These are phyloP conservation scores for Chaetomium sp. DNA, from an alignment of 2,329 filamentous ascomycete species.

Conservation along the genomic window DNA sequence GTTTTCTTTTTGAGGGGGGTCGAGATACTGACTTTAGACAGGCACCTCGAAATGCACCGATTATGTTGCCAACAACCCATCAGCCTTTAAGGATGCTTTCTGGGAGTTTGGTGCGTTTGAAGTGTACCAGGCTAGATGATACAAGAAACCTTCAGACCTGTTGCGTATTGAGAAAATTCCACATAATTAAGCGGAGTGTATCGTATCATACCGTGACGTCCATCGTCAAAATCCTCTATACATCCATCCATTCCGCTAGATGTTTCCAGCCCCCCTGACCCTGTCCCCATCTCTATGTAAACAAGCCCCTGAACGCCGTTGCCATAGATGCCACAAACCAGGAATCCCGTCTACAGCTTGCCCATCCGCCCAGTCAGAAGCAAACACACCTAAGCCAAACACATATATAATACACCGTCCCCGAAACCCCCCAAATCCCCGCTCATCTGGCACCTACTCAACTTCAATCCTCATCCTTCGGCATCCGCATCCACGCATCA, in stretches of 20 bases:
- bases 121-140: slow-evolving; percentile 41
- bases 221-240: slow-evolving; percentile 1
- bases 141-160: not conserved
- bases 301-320: slow-evolving; percentile 24
- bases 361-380: not conserved
- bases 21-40: slow-evolving; percentile 17
- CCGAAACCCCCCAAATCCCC: not conserved
- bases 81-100: slow-evolving; percentile 51
- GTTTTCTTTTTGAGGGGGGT: not conserved
- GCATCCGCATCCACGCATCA: slow-evolving; percentile 83
- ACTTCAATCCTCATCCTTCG: slow-evolving; percentile 47
- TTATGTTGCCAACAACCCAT: slow-evolving; percentile 51
- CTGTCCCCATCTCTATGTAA: slow-evolving; percentile 7
- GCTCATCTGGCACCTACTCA: not conserved
- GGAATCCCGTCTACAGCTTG: slow-evolving; percentile 12
- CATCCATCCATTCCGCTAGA: slow-evolving; percentile 3
- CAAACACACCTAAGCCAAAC: not conserved
- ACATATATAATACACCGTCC: slow-evolving; percentile 6
- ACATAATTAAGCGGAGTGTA: slow-evolving; percentile 9
- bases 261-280: not conserved
- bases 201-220: not conserved
- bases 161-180: not conserved
- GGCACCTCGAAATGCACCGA: slow-evolving; percentile 51
- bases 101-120: slow-evolving; percentile 60
- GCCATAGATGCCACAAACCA: slow-evolving; percentile 25